Conservation (phyloP, 305 asterid species). For the Fraxinus greggii region DNA sequence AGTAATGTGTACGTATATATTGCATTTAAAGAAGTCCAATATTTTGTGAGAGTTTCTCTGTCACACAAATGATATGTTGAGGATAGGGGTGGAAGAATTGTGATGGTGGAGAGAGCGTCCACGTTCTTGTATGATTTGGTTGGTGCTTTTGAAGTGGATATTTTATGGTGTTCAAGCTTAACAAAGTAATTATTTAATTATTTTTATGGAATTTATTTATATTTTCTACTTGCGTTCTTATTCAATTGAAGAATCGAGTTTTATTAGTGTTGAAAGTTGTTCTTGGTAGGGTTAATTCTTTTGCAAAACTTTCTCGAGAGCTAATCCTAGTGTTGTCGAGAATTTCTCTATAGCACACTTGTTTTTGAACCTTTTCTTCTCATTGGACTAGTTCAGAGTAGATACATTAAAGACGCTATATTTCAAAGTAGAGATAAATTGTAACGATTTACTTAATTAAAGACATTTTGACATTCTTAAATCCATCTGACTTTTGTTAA, state of each 20-base stretch:
- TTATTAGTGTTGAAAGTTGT: neutral
- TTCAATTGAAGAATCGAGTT: neutral
- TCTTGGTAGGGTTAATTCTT: neutral
- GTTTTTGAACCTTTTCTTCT: neutral
- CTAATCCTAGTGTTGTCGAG: neutral
- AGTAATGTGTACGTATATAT: neutral
- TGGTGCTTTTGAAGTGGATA: neutral
- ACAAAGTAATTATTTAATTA: neutral
- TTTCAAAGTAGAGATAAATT: neutral
- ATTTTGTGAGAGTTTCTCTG: constrained; percentile 19
- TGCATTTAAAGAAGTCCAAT: neutral
- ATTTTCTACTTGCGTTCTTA: neutral
- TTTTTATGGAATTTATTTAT: neutral
- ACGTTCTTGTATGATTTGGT: constrained; percentile 11
- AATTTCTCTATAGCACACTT: neutral
- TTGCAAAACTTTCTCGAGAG: neutral
- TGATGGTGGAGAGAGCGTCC: constrained; percentile 21
- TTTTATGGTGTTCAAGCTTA: neutral
- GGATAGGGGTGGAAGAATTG: constrained; percentile 30
- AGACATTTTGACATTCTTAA: neutral
- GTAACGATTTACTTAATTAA: neutral
- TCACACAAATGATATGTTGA: constrained; percentile 34
- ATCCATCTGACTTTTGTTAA: neutral
- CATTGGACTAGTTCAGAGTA: neutral
- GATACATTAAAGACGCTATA: neutral